phyloP scores from a whole-genome alignment of 371 early-diverging fungal species.

The Ecytonucleospora hepatopenaei region DNA sequence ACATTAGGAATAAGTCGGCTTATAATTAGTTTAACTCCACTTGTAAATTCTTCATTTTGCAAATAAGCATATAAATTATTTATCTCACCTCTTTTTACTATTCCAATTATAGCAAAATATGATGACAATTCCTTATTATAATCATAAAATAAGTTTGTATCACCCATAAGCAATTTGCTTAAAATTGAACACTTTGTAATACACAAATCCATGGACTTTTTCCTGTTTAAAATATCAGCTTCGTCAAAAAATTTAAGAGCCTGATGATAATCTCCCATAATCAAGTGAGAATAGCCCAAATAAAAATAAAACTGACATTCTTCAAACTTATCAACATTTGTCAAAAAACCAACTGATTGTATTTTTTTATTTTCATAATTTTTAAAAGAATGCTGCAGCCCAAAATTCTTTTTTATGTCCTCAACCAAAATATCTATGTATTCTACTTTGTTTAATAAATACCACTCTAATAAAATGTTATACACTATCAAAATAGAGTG shows the following conservation, averaged over 20 bases:
- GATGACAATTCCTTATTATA: slow-evolving; percentile 18
- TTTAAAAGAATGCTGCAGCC: slow-evolving; percentile 6
- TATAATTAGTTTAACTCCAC: slow-evolving; percentile 16
- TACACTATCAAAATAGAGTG: no score
- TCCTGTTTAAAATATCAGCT: slow-evolving; percentile 15
- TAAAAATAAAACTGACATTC: slow-evolving; percentile 27
- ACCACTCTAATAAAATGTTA: no score
- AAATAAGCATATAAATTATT: slow-evolving; percentile 13
- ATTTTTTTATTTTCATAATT: not conserved
- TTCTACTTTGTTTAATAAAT: no score
- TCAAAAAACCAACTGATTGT: not conserved
- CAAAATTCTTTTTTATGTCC: no score
- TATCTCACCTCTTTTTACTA: slow-evolving; percentile 26
- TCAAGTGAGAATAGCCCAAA: slow-evolving; percentile 29
- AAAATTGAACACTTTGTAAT: slow-evolving; percentile 27
- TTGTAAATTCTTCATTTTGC: slow-evolving; percentile 12
- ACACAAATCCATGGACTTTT: not conserved
- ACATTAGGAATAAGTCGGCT: slow-evolving; percentile 26
- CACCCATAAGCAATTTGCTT: slow-evolving; percentile 25
- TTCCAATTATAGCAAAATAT: slow-evolving; percentile 26
- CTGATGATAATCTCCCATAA: slow-evolving; percentile 24
- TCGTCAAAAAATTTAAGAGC: slow-evolving; percentile 16
- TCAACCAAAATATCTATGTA: no score
- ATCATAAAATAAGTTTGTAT: slow-evolving; percentile 9
- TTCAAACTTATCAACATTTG: slow-evolving; percentile 14